These are phyloP conservation scores for Phylloporus arenicola DNA, from an alignment of 768 basidiomycete genomes.

Conservation along the genomic window DNA sequence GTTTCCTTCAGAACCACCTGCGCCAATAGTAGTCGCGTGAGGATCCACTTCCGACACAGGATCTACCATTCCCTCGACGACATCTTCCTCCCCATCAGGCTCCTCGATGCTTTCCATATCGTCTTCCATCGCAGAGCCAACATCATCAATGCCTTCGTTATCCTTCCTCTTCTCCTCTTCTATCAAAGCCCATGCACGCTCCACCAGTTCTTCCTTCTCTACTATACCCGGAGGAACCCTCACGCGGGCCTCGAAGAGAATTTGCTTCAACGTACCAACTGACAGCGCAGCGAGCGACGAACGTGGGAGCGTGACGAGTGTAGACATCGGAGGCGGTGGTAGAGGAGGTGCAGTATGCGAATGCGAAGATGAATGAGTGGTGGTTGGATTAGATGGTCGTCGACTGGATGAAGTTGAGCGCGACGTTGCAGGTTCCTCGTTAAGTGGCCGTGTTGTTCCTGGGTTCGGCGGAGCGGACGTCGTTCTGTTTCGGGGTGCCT, in stretches of 20 bases:
- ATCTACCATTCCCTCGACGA: constrained; percentile 11
- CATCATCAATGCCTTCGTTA: constrained; percentile 35
- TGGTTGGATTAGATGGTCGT: constrained; percentile 6
- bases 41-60: constrained; percentile 12
- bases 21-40: not conserved
- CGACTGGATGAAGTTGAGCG: constrained; percentile 17
- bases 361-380: constrained; percentile 9
- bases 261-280: constrained; percentile 67
- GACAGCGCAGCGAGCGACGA: constrained; percentile 57
- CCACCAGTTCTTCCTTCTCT: constrained; percentile 85
- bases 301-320: constrained; percentile 54
- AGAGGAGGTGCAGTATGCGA: constrained; percentile 34
- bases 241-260: constrained; percentile 79
- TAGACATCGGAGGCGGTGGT: constrained; percentile 53
- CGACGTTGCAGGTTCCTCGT: constrained; percentile 1
- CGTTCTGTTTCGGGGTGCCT: constrained; percentile 22
- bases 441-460: constrained; percentile 2
- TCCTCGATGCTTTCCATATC: constrained; percentile 27
- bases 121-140: constrained; percentile 18
- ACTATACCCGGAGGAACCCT: constrained; percentile 47
- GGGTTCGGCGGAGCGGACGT: constrained; percentile 19
- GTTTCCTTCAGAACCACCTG: not conserved
- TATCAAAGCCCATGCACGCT: constrained; percentile 55
- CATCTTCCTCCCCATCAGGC: constrained; percentile 15
- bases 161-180: constrained; percentile 56